Conservation (phyloP, 352 stramenopile genomes). For the Phytophthora hibernalis region DNA sequence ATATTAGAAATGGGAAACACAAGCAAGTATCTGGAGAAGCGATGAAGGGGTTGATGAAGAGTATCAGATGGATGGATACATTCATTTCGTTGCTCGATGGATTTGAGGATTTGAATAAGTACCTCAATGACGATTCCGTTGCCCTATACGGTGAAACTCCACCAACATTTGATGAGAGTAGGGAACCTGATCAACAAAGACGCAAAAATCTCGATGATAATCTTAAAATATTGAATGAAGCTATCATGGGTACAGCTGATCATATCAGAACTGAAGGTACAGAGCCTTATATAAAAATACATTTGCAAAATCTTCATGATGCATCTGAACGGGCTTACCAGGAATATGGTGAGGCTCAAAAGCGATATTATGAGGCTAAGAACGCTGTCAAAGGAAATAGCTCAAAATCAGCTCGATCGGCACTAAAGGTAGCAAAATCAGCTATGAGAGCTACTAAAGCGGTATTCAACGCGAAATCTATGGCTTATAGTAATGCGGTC, state of each 20-base stretch:
- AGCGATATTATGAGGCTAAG: constrained; percentile 9
- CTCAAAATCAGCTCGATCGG: neutral
- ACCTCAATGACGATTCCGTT: no score
- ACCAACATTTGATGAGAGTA: no score
- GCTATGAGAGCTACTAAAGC: neutral
- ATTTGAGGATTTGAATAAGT: no score
- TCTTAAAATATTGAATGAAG: constrained; percentile 12
- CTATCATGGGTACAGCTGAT: constrained; percentile 10
- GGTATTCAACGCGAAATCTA: neutral
- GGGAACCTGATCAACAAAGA: no score
- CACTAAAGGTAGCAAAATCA: neutral
- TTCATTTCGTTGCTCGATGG: no score
- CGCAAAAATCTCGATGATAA: no score
- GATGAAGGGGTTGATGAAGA: no score
- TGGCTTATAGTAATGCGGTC: neutral
- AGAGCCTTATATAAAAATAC: neutral
- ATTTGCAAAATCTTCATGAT: constrained; percentile 5
- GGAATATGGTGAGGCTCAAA: constrained; percentile 12
- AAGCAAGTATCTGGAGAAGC: no score
- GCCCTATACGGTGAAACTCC: no score
- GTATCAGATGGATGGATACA: no score
- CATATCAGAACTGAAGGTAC: constrained; percentile 15
- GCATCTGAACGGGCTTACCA: constrained; percentile 12
- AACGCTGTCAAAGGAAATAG: neutral
- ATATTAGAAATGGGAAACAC: no score